phyloP scores from a whole-genome alignment of 2,329 filamentous ascomycete genomes.

The Plenodomus lindquistii region DNA sequence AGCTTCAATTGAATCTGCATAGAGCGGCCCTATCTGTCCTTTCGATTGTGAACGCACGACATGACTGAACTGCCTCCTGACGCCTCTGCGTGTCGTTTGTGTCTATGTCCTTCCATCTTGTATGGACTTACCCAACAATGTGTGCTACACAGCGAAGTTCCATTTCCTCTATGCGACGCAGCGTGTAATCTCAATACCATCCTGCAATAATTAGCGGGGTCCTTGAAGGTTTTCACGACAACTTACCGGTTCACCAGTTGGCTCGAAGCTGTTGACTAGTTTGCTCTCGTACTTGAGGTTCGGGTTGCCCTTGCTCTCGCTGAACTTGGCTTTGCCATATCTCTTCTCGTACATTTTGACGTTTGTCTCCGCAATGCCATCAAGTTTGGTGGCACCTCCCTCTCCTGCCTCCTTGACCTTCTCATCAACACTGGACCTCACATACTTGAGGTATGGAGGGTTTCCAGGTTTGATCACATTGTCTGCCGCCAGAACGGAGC shows the following conservation, averaged over 20 bases:
- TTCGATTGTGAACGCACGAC: too few species aligned
- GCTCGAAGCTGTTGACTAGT: constrained; percentile 67
- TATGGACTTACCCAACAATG: too few species aligned
- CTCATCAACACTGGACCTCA: constrained; percentile 65
- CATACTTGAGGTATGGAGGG: constrained; percentile 71
- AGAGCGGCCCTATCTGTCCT: too few species aligned
- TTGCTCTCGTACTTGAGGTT: constrained; percentile 68
- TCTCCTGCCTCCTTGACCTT: constrained; percentile 55
- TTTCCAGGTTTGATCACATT: constrained; percentile 75
- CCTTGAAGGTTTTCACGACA: background rate
- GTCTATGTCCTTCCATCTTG: background rate
- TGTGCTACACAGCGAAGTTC: background rate
- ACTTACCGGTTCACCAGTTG: constrained; percentile 67
- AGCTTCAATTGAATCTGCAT: background rate
- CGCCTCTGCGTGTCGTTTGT: background rate
- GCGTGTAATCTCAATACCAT: constrained; percentile 68
- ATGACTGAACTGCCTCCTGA: background rate
- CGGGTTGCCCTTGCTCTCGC: constrained; percentile 60
- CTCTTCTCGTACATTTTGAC: constrained; percentile 54
- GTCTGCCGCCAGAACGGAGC: constrained; percentile 68
- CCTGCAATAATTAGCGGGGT: constrained; percentile 47
- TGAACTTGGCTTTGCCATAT: constrained; percentile 52
- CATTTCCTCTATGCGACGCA: constrained; percentile 46
- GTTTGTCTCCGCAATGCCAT: constrained; percentile 50
- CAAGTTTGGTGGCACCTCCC: constrained; percentile 40